Base-by-base conservation (phyloP, 2,329 filamentous ascomycete genomes). In the Aureobasidium sp. region DNA sequence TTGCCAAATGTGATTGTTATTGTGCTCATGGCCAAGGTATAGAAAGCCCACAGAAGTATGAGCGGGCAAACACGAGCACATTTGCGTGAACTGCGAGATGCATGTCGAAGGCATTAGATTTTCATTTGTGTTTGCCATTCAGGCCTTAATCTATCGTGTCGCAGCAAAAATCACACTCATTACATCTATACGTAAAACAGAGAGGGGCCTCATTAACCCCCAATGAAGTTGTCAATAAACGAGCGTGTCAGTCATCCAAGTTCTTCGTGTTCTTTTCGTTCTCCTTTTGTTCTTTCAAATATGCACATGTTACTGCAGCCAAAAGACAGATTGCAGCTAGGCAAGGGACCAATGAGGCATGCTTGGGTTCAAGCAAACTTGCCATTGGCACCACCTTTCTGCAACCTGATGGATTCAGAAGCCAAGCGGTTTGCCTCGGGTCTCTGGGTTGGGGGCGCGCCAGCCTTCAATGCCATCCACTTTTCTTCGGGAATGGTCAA, bases 401-500 rank as follows among this genome's bases (percentile, higher is more conserved):
- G 39, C 54, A 48, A n/a, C 13, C 42, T 47, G 3, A 58, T 30
- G 3, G 54, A 58, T 11, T 42, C 54, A 29, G 54, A 58, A n/a
- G 42, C 54, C 21, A 58, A 14, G 21, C 54, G 54, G 3, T 32
- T 58, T 9, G 30, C 54, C 14, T 58, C 41, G 6, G 54, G 54
- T 34, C 54, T 48, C 5, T 48, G 41, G 8, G 27, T 30, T 2
- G 53, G 53, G 3, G 53, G 39, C 27, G 37, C 53, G n/a, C 53
- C 53, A 16, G 53, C 29, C 21, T 57, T 34, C 29, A 57, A 27
- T 3, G 53, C 37, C 39, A 37, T 29, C 57, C 68, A 70, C 61
- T 72, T 74, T 48, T 73, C 70, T 48, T 68, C 67, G 2, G 78
- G 77, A 64, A 99, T 97, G 0, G 92, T 97, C 66, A 99, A 78